Evolutionary conservation across 768 basidiomycete species (phyloP), one percentile per base, ranked within the genome.

Genomic region (Russula dissimulans): DNA sequence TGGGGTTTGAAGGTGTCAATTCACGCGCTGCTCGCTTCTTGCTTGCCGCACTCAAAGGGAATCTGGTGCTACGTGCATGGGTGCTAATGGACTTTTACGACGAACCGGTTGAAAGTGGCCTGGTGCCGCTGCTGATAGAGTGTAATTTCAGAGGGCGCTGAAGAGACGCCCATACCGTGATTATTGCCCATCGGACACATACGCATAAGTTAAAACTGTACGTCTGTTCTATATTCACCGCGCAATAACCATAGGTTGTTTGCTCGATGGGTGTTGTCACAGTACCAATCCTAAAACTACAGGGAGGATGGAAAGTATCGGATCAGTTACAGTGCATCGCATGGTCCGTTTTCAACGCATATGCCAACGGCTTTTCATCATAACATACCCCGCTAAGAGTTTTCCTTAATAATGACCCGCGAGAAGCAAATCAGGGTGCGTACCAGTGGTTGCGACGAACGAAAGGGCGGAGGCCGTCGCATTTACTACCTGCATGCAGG

Each of bases 1-100:
- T 93, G 7, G 93, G 93, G 5, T 76, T 93, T n/a, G 85, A 90
- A 69, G 94, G 94, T 2, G 85, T 94, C 43, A 97, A 97, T 68
- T 77, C 76, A 26, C 78, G 85, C n/a, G 73, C 91, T 3, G 85
- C 80, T 3, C 74, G 73, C 56, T 95, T 91, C 87, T 69, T 93
- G 18, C 68, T 92, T 46, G 78, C 81, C 42, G 71, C 74, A 60
- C 71, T 92, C 31, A 57, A 63, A 50, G 56, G 57, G 43, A 36
- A 53, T 12, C 29, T 1, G 51, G 43, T 79, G 66, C 74, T 92
- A 53, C 78, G 86, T 29, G 89, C 89, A 5, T 92, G 91, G 89
- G 78, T 75, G 3, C 69, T 92, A 36, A 74, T 90, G 76, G 91
- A 93, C 67, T 93, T 81, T 66, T 89, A 80, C 64, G 74, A 75